Conservation (phyloP, 352 stramenopile genomes). For the Phytophthora cactorum region DNA sequence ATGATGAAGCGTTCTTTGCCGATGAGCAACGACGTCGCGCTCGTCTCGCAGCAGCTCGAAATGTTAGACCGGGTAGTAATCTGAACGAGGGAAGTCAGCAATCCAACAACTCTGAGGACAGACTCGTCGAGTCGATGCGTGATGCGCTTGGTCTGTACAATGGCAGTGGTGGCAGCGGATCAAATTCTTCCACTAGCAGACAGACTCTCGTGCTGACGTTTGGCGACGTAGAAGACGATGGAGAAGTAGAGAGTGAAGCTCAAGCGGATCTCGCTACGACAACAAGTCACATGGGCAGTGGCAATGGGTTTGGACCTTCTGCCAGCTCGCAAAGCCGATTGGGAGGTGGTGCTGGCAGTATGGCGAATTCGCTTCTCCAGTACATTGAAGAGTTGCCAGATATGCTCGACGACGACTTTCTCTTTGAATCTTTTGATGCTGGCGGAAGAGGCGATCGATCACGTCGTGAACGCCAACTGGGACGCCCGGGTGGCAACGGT, state of each 20-base stretch:
- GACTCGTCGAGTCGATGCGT: conserved; percentile 48
- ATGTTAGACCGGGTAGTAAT: conserved; percentile 17
- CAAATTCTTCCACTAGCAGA: conserved; percentile 21
- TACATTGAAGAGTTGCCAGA: conserved; percentile 70
- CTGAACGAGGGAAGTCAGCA: conserved; percentile 16
- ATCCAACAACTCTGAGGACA: conserved; percentile 32
- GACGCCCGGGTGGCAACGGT: conserved; percentile 17
- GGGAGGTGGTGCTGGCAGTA: conserved; percentile 15
- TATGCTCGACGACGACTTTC: conserved; percentile 55
- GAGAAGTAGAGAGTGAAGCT: conserved; percentile 19
- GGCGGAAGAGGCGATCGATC: conserved; percentile 38
- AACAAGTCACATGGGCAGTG: conserved; percentile 17
- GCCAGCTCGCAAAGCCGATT: conserved; percentile 20
- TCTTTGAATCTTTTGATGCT: conserved; percentile 66
- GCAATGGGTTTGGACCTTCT: conserved; percentile 12
- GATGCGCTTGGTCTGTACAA: conserved; percentile 42
- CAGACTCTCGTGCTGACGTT: conserved; percentile 53
- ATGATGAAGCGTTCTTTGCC: conserved; percentile 65
- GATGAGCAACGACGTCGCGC: conserved; percentile 62
- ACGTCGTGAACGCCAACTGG: conserved; percentile 43
- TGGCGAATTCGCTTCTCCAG: conserved; percentile 49
- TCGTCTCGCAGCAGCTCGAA: conserved; percentile 36
- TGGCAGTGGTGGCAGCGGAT: conserved; percentile 12
- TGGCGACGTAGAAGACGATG: conserved; percentile 40
- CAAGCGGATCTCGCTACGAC: background rate